Conservation (phyloP, 2,329 filamentous ascomycete genomes). For the Arthrobotrys conoides region DNA sequence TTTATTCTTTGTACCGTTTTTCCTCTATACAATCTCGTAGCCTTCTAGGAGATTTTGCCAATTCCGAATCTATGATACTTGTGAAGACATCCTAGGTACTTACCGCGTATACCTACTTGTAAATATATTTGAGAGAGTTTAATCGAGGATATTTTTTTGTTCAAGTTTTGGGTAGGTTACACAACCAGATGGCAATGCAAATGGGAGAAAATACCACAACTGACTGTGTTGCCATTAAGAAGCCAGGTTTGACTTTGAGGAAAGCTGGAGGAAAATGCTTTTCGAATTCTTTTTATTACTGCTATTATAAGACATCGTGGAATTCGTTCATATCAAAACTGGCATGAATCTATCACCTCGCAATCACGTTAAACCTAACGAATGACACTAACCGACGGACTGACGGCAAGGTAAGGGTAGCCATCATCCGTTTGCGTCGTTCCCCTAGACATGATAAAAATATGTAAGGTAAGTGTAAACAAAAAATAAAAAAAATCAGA, state of each 20-base stretch:
- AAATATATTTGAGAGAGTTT: conserved; percentile 6
- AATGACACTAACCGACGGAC: conserved; percentile 28
- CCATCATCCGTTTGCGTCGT: conserved; percentile 37
- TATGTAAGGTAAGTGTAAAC: conserved; percentile 45
- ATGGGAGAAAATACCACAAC: neutral
- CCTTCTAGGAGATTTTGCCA: neutral
- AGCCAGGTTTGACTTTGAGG: neutral
- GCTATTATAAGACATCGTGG: conserved; percentile 3
- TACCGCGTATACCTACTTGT: too few species aligned
- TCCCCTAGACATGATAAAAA: conserved; percentile 52
- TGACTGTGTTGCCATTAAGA: neutral
- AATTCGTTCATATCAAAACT: conserved; percentile 1
- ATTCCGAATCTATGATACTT: neutral
- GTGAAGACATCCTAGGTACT: neutral
- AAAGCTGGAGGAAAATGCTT: neutral
- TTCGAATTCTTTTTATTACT: neutral
- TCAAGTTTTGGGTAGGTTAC: neutral
- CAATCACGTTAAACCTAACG: conserved; percentile 17
- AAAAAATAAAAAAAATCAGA: conserved; percentile 14
- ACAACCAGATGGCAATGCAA: neutral
- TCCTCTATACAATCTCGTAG: neutral
- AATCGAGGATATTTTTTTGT: conserved; percentile 12
- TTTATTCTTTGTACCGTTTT: neutral
- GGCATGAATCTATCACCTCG: conserved; percentile 2
- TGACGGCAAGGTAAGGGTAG: conserved; percentile 5